phyloP scores from a whole-genome alignment of 1,284 basidiomycete species.

The Fomitopsis schrenkii region DNA sequence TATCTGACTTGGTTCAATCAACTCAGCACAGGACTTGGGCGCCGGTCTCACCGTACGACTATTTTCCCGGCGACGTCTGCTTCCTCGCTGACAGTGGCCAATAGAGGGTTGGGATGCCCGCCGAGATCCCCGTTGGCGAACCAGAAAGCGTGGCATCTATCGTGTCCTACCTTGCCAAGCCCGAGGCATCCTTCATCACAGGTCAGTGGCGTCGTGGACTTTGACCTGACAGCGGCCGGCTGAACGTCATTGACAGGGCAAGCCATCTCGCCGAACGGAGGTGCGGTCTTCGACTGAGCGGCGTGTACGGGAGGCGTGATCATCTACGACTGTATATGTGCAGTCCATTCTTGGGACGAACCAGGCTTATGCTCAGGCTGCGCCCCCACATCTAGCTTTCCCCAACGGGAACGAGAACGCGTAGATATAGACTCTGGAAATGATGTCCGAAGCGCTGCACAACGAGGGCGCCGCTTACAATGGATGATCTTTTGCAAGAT shows the following conservation, averaged over 20 bases:
- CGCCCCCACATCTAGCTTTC: too few species aligned
- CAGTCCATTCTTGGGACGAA: neutral
- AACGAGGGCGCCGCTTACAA: too few species aligned
- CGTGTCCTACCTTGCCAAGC: slow-evolving; percentile 11
- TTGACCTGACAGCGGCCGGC: neutral
- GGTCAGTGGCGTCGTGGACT: slow-evolving; percentile 1
- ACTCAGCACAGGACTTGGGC: neutral
- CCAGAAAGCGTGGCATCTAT: slow-evolving; percentile 7
- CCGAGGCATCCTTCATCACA: slow-evolving; percentile 12
- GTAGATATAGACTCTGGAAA: too few species aligned
- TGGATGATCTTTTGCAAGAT: too few species aligned
- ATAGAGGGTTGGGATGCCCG: neutral
- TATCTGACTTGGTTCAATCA: neutral
- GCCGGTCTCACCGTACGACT: neutral
- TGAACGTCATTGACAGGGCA: neutral
- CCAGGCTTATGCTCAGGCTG: too few species aligned
- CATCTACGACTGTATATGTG: neutral
- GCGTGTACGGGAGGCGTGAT: neutral
- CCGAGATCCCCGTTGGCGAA: neutral
- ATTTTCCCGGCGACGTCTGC: neutral
- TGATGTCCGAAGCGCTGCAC: too few species aligned
- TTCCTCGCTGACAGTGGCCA: neutral
- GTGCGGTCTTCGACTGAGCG: slow-evolving; percentile 1
- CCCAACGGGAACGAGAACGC: too few species aligned
- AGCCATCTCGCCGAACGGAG: slow-evolving; percentile 2